These are phyloP conservation scores for Galerina sulciceps DNA, from an alignment of 768 basidiomycete genomes.

Conservation along the genomic window DNA sequence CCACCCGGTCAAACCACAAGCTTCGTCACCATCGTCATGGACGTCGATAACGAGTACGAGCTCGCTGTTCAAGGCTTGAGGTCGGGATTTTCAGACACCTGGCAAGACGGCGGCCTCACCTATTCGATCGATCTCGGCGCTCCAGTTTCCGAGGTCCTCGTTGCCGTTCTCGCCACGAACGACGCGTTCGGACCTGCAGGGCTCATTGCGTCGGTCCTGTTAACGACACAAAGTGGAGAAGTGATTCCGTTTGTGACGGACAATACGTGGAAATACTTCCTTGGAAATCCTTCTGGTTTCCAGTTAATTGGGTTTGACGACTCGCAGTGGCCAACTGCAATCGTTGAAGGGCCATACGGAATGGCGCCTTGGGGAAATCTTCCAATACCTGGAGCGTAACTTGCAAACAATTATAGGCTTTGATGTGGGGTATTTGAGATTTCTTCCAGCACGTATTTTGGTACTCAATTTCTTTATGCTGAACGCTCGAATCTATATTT, in stretches of 20 bases:
- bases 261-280: conserved; percentile 26
- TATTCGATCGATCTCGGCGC: neutral
- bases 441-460: too few relatives aligned
- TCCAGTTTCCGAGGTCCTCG: neutral
- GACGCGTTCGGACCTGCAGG: neutral
- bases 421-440: too few relatives aligned
- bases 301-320: conserved; percentile 20
- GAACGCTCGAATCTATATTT: too few relatives aligned
- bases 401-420: too few relatives aligned
- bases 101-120: neutral
- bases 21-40: conserved; percentile 28
- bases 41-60: conserved; percentile 28
- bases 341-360: conserved; percentile 22
- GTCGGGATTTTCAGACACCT: conserved; percentile 15
- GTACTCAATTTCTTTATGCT: too few relatives aligned
- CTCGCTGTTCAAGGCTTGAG: conserved; percentile 36
- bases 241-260: conserved; percentile 15
- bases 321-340: conserved; percentile 22
- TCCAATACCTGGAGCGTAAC: conserved; percentile 44
- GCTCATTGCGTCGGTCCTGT: neutral
- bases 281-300: conserved; percentile 13
- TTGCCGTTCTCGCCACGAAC: neutral
- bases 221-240: neutral
- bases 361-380: conserved; percentile 22
- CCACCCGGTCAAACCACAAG: conserved; percentile 24